Evolutionary conservation across 2,329 filamentous ascomycete species (phyloP).

Genomic region (Penicillium concentricum): DNA sequence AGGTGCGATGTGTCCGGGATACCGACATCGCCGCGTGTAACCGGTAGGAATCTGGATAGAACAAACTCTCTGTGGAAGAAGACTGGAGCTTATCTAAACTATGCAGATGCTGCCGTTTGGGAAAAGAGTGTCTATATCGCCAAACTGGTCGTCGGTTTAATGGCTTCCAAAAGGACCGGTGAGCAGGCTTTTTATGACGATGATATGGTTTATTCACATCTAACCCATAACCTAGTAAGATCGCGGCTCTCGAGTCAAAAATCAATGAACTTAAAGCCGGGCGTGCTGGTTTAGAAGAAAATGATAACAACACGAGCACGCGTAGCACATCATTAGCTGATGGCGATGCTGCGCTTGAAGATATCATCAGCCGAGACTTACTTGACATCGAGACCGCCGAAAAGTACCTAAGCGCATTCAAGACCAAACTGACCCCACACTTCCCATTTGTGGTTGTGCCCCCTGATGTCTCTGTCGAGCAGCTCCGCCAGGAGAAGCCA

Average conservation of each 20-base stretch:
- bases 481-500: neutral
- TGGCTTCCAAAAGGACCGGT: neutral
- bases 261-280: neutral
- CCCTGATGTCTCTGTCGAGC: neutral
- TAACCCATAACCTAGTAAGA: neutral
- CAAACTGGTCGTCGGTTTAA: neutral
- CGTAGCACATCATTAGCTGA: neutral
- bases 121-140: neutral
- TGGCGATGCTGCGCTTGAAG: neutral
- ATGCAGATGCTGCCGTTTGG: neutral
- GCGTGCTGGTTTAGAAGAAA: neutral
- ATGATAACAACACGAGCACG: neutral
- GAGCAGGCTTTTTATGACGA: neutral
- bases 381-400: neutral
- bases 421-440: neutral
- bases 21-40: neutral
- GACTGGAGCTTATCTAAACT: neutral
- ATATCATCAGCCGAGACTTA: neutral
- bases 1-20: neutral
- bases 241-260: neutral
- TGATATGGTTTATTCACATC: neutral
- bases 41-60: neutral
- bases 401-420: neutral
- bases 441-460: neutral
- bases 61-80: neutral